phyloP scores from a whole-genome alignment of 352 stramenopile genomes.

The Pythium diclinum region DNA sequence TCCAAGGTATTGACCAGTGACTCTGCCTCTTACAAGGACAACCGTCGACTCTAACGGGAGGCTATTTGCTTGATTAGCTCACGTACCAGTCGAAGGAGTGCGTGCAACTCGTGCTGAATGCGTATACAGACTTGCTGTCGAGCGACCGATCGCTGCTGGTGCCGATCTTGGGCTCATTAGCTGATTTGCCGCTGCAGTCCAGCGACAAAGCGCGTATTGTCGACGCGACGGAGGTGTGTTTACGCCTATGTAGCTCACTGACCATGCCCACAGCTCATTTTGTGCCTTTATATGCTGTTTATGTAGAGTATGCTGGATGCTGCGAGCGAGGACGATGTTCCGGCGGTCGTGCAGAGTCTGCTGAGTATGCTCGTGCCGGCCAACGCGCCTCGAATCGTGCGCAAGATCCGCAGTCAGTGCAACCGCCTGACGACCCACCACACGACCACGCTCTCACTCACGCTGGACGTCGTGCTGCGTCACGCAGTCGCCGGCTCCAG shows the following conservation, averaged over 20 bases:
- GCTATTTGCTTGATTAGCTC: slow-evolving; percentile 33
- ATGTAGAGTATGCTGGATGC: slow-evolving; percentile 64
- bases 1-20: slow-evolving; percentile 41
- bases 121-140: slow-evolving; percentile 71
- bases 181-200: slow-evolving; percentile 62
- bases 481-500: slow-evolving; percentile 53
- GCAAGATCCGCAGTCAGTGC: slow-evolving; percentile 57
- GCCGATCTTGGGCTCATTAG: slow-evolving; percentile 72
- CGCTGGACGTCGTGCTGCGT: slow-evolving; percentile 63
- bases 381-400: slow-evolving; percentile 42
- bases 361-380: slow-evolving; percentile 64
- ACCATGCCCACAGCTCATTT: background rate
- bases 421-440: slow-evolving; percentile 42
- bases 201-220: slow-evolving; percentile 67
- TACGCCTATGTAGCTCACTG: background rate
- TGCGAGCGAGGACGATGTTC: slow-evolving; percentile 74
- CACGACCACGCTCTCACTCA: slow-evolving; percentile 48
- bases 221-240: slow-evolving; percentile 53
- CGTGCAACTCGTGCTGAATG: slow-evolving; percentile 66
- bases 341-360: slow-evolving; percentile 71
- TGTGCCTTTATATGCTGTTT: background rate
- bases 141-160: slow-evolving; percentile 76
- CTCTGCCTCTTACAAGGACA: no score
- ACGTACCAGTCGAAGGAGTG: slow-evolving; percentile 82
- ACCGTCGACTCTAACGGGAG: no score